A percentile compares a stretch with the other conserved stretches of the same genome.
phyloP scores from a whole-genome alignment of 108 stramenopile species.

The Hondaea fermentalgiana region DNA sequence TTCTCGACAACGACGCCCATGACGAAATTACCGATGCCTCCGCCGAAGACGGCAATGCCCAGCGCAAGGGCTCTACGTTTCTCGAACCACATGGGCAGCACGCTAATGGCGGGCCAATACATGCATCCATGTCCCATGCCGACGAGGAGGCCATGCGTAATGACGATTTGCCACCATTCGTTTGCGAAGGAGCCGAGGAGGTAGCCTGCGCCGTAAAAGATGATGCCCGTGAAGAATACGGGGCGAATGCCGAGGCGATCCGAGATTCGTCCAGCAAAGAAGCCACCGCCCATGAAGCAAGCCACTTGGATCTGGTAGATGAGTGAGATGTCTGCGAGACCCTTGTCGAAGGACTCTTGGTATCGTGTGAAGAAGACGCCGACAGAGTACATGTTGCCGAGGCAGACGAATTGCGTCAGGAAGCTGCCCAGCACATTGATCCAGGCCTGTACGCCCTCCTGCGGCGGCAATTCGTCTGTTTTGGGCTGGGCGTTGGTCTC shows the following conservation, averaged over 20 bases:
- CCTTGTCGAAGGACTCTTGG: neutral
- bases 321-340: neutral
- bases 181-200: neutral
- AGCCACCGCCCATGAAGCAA: neutral
- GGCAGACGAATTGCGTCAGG: neutral
- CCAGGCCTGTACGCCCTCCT: neutral
- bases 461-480: neutral
- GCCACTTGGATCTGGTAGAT: neutral
- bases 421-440: neutral
- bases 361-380: neutral
- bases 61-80: neutral
- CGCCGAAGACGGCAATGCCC: neutral
- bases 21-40: neutral
- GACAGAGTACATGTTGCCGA: neutral
- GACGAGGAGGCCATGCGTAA: neutral
- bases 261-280: neutral
- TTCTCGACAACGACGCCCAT: neutral
- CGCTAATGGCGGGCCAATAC: neutral
- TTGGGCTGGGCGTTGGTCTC: too few relatives aligned
- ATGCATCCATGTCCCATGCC: neutral
- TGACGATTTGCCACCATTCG: neutral
- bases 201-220: neutral
- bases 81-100: slow-evolving; percentile 16
- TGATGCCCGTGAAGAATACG: neutral
- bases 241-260: neutral